Base-by-base conservation (phyloP, 805 yeast genomes). In the Candida ponderosae region DNA sequence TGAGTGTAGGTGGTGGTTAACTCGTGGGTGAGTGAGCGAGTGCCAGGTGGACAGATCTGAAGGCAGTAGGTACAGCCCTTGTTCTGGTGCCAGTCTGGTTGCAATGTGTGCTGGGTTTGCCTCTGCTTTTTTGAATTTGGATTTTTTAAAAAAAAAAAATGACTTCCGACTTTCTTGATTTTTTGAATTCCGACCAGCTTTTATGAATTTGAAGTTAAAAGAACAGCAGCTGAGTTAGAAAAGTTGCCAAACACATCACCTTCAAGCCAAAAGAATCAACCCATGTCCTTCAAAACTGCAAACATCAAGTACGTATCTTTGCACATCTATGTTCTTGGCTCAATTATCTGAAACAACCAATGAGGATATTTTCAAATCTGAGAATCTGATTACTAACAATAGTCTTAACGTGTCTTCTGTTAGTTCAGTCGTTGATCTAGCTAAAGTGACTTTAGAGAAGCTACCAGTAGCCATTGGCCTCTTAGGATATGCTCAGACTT, bases 401-500 rank as follows among this genome's bases (percentile, higher is more conserved):
- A 8, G n/a, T 28, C n/a, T 15, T 7, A 21, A 8, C 24, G 10
- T 10, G 10, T 10, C 10, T 21, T 7, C 10, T 8, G 7, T 8
- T 21, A 21, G 24, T 13, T 24, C 28, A 11, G 11, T n/a, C 14
- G 3, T 24, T 8, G 28, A 24, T 6, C 28, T 24, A 13, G 28
- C 15, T 8, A 24, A n/a, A 24, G 28, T 24, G 14, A 24, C 28
- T 13, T 11, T 24, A 66, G 40, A 74, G 68, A 47, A 52, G 67
- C 40, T 62, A 60, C 32, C 60, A 66, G 31, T 76, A 68, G 28
- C 28, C 3, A 24, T 24, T 24, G 28, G 28, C 4, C 14, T 24
- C 11, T 24, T 24, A 24, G 75, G 74, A 4, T 71, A 60, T 47
- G 56, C 55, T 7, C 68, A 71, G 43, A 59, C 68, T 10, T 67